Evolutionary conservation across 139 green algal species (phyloP).

Genomic region (Protoeuglena noctilucae): DNA sequence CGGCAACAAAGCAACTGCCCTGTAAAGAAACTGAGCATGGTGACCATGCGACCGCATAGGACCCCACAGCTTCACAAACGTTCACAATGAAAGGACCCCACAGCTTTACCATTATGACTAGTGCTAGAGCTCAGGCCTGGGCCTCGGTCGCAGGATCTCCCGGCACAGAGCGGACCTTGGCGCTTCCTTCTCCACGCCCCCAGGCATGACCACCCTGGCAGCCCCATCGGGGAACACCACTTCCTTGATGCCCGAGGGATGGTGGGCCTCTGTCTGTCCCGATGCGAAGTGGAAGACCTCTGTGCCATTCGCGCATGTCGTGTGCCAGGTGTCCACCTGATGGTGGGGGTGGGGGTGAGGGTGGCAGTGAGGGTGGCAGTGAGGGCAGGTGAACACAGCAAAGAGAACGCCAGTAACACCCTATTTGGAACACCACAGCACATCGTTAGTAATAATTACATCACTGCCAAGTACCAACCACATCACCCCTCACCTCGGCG

Average conservation of each 20-base stretch:
- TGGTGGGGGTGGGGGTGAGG: background rate
- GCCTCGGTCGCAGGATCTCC: background rate
- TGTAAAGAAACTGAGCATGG: no score
- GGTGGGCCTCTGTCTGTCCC: slow-evolving; percentile 49
- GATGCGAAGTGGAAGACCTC: slow-evolving; percentile 77
- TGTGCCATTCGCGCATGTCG: slow-evolving; percentile 38
- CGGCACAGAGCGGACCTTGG: background rate
- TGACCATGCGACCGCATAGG: no score
- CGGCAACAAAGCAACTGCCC: no score
- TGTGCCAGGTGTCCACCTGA: slow-evolving; percentile 42
- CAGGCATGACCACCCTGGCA: slow-evolving; percentile 18
- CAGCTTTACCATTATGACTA: slow-evolving; percentile 5
- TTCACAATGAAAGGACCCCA: background rate
- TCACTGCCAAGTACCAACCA: background rate
- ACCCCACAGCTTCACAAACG: no score
- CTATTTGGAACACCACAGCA: background rate
- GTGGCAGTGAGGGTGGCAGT: no score
- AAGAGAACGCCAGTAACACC: background rate
- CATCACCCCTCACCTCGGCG: slow-evolving; percentile 29
- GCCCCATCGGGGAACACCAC: slow-evolving; percentile 48
- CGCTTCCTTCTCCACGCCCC: slow-evolving; percentile 16
- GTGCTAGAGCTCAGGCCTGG: background rate
- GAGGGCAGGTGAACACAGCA: background rate
- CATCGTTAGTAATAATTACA: background rate
- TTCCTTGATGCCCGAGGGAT: slow-evolving; percentile 45